These are phyloP conservation scores for Aciculosporium take DNA, from an alignment of 2,329 filamentous ascomycete species.

Conservation along the genomic window DNA sequence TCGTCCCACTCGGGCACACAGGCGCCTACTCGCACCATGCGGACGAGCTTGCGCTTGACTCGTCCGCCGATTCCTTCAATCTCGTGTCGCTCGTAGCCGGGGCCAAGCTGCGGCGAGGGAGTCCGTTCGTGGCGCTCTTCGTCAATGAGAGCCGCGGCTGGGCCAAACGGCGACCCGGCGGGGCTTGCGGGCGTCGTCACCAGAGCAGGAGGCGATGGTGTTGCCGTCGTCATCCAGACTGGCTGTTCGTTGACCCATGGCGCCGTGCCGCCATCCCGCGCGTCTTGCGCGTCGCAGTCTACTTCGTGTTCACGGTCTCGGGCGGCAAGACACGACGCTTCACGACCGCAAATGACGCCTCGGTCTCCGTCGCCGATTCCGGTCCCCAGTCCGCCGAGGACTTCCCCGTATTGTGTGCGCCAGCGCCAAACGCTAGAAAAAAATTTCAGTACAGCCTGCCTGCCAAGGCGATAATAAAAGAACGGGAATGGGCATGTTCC, in stretches of 20 bases:
- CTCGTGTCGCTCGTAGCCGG: conserved; percentile 75
- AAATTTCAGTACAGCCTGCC: neutral
- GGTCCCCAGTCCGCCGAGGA: conserved; percentile 66
- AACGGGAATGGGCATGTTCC: neutral
- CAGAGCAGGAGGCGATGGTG: conserved; percentile 8
- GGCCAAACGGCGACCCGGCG: conserved; percentile 7
- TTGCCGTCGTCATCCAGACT: conserved; percentile 10
- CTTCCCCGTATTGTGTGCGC: conserved; percentile 72
- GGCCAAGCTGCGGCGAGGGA: conserved; percentile 38
- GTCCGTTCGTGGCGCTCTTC: conserved; percentile 25
- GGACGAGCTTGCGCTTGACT: conserved; percentile 78
- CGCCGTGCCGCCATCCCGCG: conserved; percentile 28
- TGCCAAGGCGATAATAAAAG: no score
- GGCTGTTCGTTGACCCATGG: conserved; percentile 11
- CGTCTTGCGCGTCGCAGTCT: conserved; percentile 71
- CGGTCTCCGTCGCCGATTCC: conserved; percentile 81
- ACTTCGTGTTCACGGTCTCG: conserved; percentile 69
- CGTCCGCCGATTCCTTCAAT: conserved; percentile 82
- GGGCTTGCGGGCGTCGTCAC: conserved; percentile 6
- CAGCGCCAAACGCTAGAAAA: conserved; percentile 62
- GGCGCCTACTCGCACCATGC: conserved; percentile 65
- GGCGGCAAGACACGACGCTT: conserved; percentile 58
- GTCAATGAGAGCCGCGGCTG: conserved; percentile 13
- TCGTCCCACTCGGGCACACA: conserved; percentile 79
- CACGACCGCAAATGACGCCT: conserved; percentile 78